Evolutionary conservation across 1,139 yeast genomes (phyloP).

Genomic region (Entelexis sorbosivorans): DNA sequence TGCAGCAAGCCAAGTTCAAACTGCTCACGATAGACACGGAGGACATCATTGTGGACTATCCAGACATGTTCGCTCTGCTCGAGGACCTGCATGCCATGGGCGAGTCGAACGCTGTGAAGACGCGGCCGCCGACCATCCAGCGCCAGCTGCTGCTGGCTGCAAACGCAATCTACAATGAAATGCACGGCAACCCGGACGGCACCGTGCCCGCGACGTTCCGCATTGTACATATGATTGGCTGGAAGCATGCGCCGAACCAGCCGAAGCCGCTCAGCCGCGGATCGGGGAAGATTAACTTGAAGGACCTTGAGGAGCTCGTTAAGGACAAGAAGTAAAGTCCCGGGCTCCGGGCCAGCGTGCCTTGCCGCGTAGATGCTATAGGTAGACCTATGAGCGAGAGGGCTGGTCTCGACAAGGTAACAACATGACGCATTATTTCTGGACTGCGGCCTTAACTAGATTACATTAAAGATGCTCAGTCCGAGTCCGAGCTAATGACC

Average conservation of each 20-base stretch:
- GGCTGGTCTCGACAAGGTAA: no score
- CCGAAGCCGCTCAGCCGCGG: constrained; percentile 69
- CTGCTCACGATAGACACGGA: constrained; percentile 77
- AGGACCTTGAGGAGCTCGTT: constrained; percentile 33
- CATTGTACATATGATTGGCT: constrained; percentile 74
- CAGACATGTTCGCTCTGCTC: constrained; percentile 55
- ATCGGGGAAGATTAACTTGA: constrained; percentile 52
- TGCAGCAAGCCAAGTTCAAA: constrained; percentile 67
- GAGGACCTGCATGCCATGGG: constrained; percentile 75
- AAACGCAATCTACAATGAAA: constrained; percentile 56
- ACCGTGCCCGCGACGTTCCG: constrained; percentile 50
- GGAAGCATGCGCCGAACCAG: constrained; percentile 64
- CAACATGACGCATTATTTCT: no score
- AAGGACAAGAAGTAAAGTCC: background rate
- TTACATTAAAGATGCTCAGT: background rate
- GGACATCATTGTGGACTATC: constrained; percentile 74
- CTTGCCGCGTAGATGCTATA: no score
- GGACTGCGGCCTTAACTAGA: background rate
- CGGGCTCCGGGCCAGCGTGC: no score
- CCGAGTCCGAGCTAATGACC: background rate
- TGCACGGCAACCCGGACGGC: constrained; percentile 54
- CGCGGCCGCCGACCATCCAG: constrained; percentile 46
- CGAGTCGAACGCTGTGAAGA: constrained; percentile 60
- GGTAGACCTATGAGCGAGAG: no score
- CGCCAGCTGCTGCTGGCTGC: constrained; percentile 64